Base-by-base conservation (phyloP, 139 green algal genomes). In the Chlorella sp. region DNA sequence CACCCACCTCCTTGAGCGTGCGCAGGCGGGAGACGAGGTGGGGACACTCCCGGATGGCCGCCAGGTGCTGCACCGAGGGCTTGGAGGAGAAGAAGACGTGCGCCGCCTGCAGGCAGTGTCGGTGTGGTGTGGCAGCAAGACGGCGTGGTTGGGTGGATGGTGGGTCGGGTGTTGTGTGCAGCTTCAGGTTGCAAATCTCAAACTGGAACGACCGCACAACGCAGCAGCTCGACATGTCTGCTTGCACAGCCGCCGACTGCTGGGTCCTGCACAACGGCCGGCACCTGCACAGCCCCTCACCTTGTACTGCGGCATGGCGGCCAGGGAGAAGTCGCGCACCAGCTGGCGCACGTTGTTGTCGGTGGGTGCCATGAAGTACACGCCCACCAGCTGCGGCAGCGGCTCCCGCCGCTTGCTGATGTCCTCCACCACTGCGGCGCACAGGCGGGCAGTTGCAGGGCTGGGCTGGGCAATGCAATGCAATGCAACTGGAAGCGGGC, bases 81-180 rank as follows among this genome's bases (percentile, higher is more conserved):
- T 84, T 75, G 24, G 92, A 96, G 4, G 93, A 95, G 88, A 99
- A 98, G 89, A 98, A 99, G 17, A 99, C 87, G 87, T 98, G 92
- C 41, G 90, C 96, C 2, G 83, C 87, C 51, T 60, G 51, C 51
- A 60, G 14, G 51, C 13, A 2, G 24, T 11, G 16, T 2, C 2
- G 51, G 51, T 24, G 51, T n/a, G n/a, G n/a, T n/a, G n/a, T n/a
- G 51, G 51, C 51, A 54, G 46, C 46, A 8, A 54, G 46, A 60
- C 51, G 24, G n/a, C n/a, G n/a, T n/a, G n/a, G 14, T 24, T 60
- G 51, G 14, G 51, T 60, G 11, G 14, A 60, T 60, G 51, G 2
- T 8, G 8, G 46, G 46, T 19, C 46, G 11, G 8, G 11, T 11
- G 8, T 8, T 54, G 46, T 54, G 46, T 11, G 11, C 8, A 54